phyloP scores from a whole-genome alignment of 2,329 filamentous ascomycete species.

The Phialemoniopsis sp. region DNA sequence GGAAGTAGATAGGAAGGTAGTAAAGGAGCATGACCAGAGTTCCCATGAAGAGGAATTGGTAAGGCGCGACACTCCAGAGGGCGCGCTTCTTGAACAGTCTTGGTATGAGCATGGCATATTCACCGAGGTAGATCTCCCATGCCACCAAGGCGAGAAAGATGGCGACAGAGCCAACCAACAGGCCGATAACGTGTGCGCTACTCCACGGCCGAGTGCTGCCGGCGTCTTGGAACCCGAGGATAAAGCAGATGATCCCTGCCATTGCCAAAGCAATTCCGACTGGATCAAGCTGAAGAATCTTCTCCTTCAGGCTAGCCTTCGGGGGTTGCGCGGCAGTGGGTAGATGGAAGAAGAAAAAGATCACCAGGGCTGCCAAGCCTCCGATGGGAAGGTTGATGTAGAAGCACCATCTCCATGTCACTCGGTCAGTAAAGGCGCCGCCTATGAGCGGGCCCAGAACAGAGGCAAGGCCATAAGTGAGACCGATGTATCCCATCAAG shows the following conservation, averaged over 20 bases:
- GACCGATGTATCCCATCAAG: slow-evolving; percentile 35
- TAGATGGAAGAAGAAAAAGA: slow-evolving; percentile 21
- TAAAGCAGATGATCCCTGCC: slow-evolving; percentile 30
- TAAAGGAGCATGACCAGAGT: slow-evolving; percentile 30
- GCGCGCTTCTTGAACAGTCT: slow-evolving; percentile 24
- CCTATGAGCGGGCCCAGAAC: slow-evolving; percentile 13
- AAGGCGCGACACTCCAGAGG: slow-evolving; percentile 19
- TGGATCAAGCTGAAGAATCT: slow-evolving; percentile 35
- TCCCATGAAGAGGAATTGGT: slow-evolving; percentile 26
- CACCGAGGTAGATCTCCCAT: slow-evolving; percentile 28
- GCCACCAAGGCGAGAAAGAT: slow-evolving; percentile 10
- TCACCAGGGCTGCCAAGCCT: slow-evolving; percentile 10
- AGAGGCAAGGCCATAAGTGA: slow-evolving; percentile 58
- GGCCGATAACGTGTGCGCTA: slow-evolving; percentile 26
- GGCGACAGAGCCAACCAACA: slow-evolving; percentile 26
- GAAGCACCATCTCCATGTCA: slow-evolving; percentile 16
- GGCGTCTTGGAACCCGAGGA: slow-evolving; percentile 41
- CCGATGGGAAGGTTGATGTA: slow-evolving; percentile 17
- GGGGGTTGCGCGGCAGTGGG: slow-evolving; percentile 26
- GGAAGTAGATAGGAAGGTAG: slow-evolving; percentile 36
- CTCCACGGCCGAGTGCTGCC: slow-evolving; percentile 30
- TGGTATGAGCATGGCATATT: slow-evolving; percentile 28
- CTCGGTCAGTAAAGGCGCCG: slow-evolving; percentile 11
- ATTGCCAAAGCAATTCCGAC: slow-evolving; percentile 30
- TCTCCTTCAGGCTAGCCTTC: slow-evolving; percentile 27